A percentile compares a stretch with the other conserved stretches of the same genome.
phyloP scores from a whole-genome alignment of 2,329 filamentous ascomycete species.

The Cladosporium cucumerinum region DNA sequence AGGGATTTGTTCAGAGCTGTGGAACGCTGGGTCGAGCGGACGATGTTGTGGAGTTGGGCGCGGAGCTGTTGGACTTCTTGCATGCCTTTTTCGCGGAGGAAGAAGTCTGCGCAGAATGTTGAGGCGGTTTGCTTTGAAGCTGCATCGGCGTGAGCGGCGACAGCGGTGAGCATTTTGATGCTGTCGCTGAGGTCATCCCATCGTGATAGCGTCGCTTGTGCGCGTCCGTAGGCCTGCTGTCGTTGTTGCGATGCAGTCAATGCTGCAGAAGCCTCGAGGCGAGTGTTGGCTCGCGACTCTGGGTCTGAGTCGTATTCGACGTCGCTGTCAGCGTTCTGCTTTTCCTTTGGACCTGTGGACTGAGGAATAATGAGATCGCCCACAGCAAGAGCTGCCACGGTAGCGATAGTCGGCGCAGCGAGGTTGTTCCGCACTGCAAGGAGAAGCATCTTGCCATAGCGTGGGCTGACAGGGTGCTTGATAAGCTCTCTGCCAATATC shows the following conservation, averaged over 20 bases:
- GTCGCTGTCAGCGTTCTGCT: conserved; percentile 55
- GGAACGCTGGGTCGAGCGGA: conserved; percentile 46
- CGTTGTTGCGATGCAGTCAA: conserved; percentile 57
- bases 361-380: conserved; percentile 84
- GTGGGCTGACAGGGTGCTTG: conserved; percentile 82
- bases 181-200: conserved; percentile 82
- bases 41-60: conserved; percentile 75
- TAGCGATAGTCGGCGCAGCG: conserved; percentile 77
- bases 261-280: conserved; percentile 38
- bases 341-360: conserved; percentile 13
- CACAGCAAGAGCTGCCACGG: conserved; percentile 84
- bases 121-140: conserved; percentile 42
- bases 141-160: conserved; percentile 81
- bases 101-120: conserved; percentile 74
- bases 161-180: conserved; percentile 82
- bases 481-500: conserved; percentile 77
- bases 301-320: conserved; percentile 11
- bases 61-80: conserved; percentile 82
- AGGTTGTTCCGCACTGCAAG: conserved; percentile 81
- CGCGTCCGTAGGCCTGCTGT: conserved; percentile 64
- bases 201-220: conserved; percentile 73
- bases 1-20: conserved; percentile 8
- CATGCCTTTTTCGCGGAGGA: conserved; percentile 82
- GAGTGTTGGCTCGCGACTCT: conserved; percentile 8
- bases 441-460: conserved; percentile 87